Evolutionary conservation across 2,329 filamentous ascomycete genomes (phyloP), one percentile per base, ranked within the genome.

Genomic region (Bipolaris zeicola): DNA sequence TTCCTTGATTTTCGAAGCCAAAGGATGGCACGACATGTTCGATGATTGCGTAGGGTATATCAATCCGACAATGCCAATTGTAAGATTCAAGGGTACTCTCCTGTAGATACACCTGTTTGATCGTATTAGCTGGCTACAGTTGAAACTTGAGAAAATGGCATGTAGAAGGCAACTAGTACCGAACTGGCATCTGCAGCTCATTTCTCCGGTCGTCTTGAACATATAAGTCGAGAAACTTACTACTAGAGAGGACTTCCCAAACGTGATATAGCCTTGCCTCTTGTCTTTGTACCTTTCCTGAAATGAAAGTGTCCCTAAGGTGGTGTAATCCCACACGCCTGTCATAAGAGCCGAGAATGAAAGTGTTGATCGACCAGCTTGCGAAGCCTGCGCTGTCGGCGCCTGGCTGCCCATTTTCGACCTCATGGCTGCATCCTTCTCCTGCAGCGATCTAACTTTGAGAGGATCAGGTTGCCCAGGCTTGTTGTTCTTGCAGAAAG

Each of bases 311-410:
- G 65, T 60, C 3, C 65, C 63, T 1, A 47, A 37, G 5, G 33
- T 52, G 28, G 72, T 58, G 56, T 80, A 81, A 37, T 70, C 69
- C 79, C 80, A 83, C 1, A 77, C 62, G 4, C 82, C 75, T 8
- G 80, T 63, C 20, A 60, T 68, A 18, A 65, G 59, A 24, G 72
- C 68, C 13, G 64, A 43, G 58, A 68, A 75, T 50, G 33, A 59
- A 62, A 75, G 62, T 6, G 67, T 63, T 5, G 62, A 59, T 26
- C 62, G 64, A 44, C 41, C 66, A 48, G 58, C 34, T 42, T 46
- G 50, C 34, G 55, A 50, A 55, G 26, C 43, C 18, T 52, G 26
- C 2, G 43, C n/a, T 20, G 62, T 41, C 1, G 50, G 37, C 20
- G 51, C 42, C 53, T 61, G 49, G 8, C 44, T 57, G 22, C 26